Evolutionary conservation across 164 flowering plant genomes (phyloP).

Genomic region (Houttuynia cordata): DNA sequence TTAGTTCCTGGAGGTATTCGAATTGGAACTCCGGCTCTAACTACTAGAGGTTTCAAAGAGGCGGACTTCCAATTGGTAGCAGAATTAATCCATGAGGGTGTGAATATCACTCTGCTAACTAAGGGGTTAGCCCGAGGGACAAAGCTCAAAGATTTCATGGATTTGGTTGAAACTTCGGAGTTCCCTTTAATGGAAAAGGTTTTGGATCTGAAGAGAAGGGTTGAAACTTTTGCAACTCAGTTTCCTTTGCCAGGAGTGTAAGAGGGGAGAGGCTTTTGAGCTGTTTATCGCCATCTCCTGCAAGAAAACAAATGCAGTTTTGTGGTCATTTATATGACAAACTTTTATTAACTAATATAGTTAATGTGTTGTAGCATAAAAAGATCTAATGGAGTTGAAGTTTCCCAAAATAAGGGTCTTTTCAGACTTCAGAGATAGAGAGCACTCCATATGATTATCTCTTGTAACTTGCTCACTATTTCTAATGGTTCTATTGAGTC

Average conservation of each 20-base stretch:
- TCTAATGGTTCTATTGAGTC: no score
- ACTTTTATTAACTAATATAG: no score
- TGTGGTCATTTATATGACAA: no score
- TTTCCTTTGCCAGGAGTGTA: constrained; percentile 83
- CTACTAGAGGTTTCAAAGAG: constrained; percentile 76
- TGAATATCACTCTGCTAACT: constrained; percentile 59
- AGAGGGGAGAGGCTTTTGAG: no score
- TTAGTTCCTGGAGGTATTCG: constrained; percentile 88
- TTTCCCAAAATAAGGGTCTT: no score
- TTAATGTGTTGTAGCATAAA: no score
- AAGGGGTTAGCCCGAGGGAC: constrained; percentile 45
- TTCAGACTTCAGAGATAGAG: no score
- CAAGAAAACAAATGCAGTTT: no score
- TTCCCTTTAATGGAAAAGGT: constrained; percentile 42
- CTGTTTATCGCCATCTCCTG: no score
- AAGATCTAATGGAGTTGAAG: no score
- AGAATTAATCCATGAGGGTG: constrained; percentile 82
- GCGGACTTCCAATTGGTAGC: constrained; percentile 57
- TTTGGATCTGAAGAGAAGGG: constrained; percentile 45
- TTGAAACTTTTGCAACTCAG: constrained; percentile 62
- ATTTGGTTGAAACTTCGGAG: constrained; percentile 43
- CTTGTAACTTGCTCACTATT: no score
- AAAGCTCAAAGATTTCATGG: constrained; percentile 83
- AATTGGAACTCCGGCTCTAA: constrained; percentile 95
- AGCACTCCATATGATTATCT: no score